Evolutionary conservation across 163 green algal genomes (phyloP).

Genomic region (Chlamydomonas reinhardtii): DNA sequence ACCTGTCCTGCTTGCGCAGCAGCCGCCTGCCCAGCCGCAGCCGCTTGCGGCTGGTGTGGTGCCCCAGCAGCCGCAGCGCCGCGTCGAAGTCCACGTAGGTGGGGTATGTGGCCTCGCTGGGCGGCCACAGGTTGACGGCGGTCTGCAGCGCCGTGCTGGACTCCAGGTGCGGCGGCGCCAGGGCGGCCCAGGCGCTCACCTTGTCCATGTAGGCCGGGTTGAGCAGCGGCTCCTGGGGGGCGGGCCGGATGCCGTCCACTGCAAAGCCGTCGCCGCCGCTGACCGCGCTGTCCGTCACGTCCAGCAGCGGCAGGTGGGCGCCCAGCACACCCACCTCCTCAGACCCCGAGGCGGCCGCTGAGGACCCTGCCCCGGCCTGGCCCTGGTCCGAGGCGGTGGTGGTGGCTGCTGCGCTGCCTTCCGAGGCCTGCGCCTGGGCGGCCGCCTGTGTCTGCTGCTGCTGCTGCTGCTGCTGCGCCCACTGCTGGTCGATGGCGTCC

Average conservation of each 20-base stretch:
- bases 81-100: slow-evolving; percentile 64
- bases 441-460: too few relatives aligned
- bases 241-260: not conserved
- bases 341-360: too few relatives aligned
- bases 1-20: slow-evolving; percentile 58
- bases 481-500: not conserved
- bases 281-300: not conserved
- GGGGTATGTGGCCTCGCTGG: slow-evolving; percentile 57
- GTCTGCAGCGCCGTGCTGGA: slow-evolving; percentile 33
- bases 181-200: slow-evolving; percentile 49
- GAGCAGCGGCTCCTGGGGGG: not conserved
- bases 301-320: slow-evolving; percentile 18
- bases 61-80: slow-evolving; percentile 46
- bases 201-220: slow-evolving; percentile 56
- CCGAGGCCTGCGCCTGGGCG: too few relatives aligned
- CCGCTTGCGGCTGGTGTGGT: slow-evolving; percentile 53
- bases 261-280: not conserved
- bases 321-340: too few relatives aligned
- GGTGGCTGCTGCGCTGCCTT: too few relatives aligned
- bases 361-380: too few relatives aligned
- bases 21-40: slow-evolving; percentile 36
- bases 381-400: too few relatives aligned
- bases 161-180: slow-evolving; percentile 58
- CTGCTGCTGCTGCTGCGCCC: too few relatives aligned
- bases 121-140: slow-evolving; percentile 60